A percentile compares a stretch with the other conserved stretches of the same genome.
phyloP scores from a whole-genome alignment of 108 stramenopile species.

The Skeletonema menzelii region DNA sequence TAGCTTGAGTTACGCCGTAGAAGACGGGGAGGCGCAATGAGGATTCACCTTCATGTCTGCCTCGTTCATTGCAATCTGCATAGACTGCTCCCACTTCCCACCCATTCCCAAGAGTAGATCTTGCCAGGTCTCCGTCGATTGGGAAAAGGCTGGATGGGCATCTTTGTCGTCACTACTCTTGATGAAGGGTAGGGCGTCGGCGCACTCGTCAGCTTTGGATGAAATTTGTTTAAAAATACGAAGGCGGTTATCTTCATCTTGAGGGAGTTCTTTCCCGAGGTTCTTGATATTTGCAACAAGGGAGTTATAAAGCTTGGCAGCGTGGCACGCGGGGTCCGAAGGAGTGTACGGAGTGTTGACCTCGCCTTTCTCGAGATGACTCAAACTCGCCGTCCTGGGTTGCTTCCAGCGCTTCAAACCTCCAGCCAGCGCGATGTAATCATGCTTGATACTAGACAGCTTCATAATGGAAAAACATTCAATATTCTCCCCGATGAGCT shows the following conservation, averaged over 20 bases:
- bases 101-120: neutral
- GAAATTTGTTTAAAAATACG: neutral
- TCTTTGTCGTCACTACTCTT: neutral
- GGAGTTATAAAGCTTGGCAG: neutral
- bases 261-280: neutral
- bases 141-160: neutral
- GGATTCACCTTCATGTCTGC: neutral
- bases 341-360: conserved; percentile 29
- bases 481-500: conserved; percentile 4
- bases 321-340: neutral
- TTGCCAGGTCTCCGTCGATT: conserved; percentile 3
- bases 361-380: conserved; percentile 23
- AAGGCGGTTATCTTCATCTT: neutral
- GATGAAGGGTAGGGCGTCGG: neutral
- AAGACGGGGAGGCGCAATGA: neutral
- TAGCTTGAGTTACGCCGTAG: neutral
- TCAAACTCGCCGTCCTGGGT: conserved; percentile 29
- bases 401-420: conserved; percentile 12
- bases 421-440: conserved; percentile 2
- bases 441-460: conserved; percentile 2
- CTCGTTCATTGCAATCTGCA: neutral
- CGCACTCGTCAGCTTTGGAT: neutral
- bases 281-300: neutral
- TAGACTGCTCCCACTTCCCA: neutral
- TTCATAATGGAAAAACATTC: conserved; percentile 2